Conservation (phyloP, 805 yeast genomes). For the Isabelozyma heimii region DNA sequence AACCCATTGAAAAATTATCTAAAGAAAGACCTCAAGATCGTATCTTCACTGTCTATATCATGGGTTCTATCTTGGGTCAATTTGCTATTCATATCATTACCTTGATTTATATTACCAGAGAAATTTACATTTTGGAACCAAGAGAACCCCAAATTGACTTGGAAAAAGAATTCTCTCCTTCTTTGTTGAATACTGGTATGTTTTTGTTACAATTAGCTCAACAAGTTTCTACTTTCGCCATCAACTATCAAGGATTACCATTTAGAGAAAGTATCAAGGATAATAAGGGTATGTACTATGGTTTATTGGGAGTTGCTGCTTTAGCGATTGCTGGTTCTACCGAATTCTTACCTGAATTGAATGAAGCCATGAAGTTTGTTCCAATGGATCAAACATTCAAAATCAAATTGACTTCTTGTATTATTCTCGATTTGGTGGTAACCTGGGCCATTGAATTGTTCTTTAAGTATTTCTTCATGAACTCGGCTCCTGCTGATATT, state of each 20-base stretch:
- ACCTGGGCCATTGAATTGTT: slow-evolving; percentile 75
- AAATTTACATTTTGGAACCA: slow-evolving; percentile 87
- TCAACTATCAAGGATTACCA: slow-evolving; percentile 95
- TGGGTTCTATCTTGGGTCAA: slow-evolving; percentile 97
- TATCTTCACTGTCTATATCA: slow-evolving; percentile 89
- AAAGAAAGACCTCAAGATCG: slow-evolving; percentile 97
- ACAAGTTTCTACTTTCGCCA: slow-evolving; percentile 96
- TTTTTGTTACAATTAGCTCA: slow-evolving; percentile 92
- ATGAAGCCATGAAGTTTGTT: slow-evolving; percentile 88
- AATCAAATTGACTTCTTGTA: slow-evolving; percentile 66
- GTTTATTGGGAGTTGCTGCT: slow-evolving; percentile 85
- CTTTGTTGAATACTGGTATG: slow-evolving; percentile 93
- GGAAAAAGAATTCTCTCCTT: slow-evolving; percentile 85
- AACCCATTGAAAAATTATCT: slow-evolving; percentile 82
- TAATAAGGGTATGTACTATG: slow-evolving; percentile 96
- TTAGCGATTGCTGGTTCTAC: slow-evolving; percentile 90
- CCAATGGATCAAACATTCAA: slow-evolving; percentile 78
- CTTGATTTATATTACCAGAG: slow-evolving; percentile 76
- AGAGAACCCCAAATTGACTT: slow-evolving; percentile 86
- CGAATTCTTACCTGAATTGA: slow-evolving; percentile 91
- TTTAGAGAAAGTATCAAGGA: slow-evolving; percentile 87
- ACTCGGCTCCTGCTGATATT: slow-evolving; percentile 88
- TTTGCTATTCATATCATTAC: slow-evolving; percentile 89
- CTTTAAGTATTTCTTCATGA: slow-evolving; percentile 86
- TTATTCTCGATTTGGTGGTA: slow-evolving; percentile 72